Base-by-base conservation (phyloP, 495 filamentous ascomycete genomes). In the Tuber borchii region DNA sequence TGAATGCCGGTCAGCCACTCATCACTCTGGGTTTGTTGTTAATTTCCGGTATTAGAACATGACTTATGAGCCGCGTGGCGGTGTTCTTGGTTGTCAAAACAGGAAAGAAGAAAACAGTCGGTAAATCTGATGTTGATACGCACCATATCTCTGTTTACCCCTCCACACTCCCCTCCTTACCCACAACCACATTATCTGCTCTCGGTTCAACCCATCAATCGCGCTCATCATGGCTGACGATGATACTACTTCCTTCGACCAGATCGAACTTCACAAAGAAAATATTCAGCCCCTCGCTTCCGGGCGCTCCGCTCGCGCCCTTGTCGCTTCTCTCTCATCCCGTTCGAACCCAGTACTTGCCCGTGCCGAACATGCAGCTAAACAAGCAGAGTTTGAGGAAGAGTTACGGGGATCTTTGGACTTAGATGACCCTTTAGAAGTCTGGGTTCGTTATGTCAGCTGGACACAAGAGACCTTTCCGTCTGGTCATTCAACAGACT, bases 401-500 rank as follows among this genome's bases (percentile, higher is more conserved):
- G 95, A 99, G 83, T 84, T 99, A 9, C 85, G 87, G 40, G 87
- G 86, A 42, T 90, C 97, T 70, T 87, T 88, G 75, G 95, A 98
- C 82, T 92, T 92, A 9, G 95, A 99, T 80, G 95, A 99, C 81
- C 95, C 95, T 3, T 89, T 99, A 46, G 96, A 98, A 82, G 88
- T 97, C 69, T 99, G 93, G 85, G 95, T 97, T 80, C 91, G 96
- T 83, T 99, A 99, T 81, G 93, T 97, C 39, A 92, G 93, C 84
- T 99, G 95, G 95, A 96, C 94, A 0, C 85, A 98, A 26, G 93
- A 97, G 82, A 93, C 95, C 20, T 98, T 97, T 81, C 96, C 95
- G 0, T 94, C 95, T 3, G 93, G 94, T 19, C 93, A 97, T 84
- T 93, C 93, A 51, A 95, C 94, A n/a, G 90, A 95, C 82, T 97